Percentiles rank a stretch among this genome's conserved stretches.
Conservation (phyloP, 345 rosid genomes). For the Iberis pinnata region DNA sequence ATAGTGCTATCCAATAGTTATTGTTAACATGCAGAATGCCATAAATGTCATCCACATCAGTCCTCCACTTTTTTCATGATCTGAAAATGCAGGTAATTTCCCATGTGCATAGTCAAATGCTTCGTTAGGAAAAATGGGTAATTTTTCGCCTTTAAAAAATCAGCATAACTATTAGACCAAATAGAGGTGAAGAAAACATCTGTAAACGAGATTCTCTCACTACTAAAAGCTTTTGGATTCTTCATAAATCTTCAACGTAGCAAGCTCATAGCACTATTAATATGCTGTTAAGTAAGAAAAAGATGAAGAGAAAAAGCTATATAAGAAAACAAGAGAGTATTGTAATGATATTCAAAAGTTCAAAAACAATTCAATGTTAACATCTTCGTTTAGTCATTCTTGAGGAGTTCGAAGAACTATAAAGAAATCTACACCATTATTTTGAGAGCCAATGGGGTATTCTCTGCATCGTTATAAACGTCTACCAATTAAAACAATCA, state of each 20-base stretch:
- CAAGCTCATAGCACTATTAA: neutral
- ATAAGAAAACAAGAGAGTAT: too few relatives aligned
- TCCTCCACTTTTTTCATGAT: neutral
- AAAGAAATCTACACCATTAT: neutral
- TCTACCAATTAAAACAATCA: neutral
- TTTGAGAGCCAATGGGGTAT: neutral
- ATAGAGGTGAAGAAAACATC: neutral
- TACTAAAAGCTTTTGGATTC: neutral
- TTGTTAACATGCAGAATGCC: neutral
- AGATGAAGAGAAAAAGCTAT: too few relatives aligned
- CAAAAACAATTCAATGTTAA: too few relatives aligned
- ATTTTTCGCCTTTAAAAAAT: neutral
- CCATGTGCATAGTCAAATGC: neutral
- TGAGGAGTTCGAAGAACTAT: neutral
- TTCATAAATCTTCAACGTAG: neutral
- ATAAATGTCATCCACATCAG: neutral
- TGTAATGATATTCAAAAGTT: too few relatives aligned
- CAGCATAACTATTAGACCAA: neutral
- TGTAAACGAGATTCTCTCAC: neutral
- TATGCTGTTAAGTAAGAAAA: neutral
- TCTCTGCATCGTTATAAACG: neutral
- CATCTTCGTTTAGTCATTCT: conserved; percentile 3
- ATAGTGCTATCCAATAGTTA: neutral
- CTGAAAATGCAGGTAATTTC: neutral
- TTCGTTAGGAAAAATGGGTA: neutral